Percentiles rank a stretch among this genome's conserved stretches.
These are phyloP conservation scores for Batkoa obscura DNA, from an alignment of 371 early-diverging fungal species.

Conservation along the genomic window DNA sequence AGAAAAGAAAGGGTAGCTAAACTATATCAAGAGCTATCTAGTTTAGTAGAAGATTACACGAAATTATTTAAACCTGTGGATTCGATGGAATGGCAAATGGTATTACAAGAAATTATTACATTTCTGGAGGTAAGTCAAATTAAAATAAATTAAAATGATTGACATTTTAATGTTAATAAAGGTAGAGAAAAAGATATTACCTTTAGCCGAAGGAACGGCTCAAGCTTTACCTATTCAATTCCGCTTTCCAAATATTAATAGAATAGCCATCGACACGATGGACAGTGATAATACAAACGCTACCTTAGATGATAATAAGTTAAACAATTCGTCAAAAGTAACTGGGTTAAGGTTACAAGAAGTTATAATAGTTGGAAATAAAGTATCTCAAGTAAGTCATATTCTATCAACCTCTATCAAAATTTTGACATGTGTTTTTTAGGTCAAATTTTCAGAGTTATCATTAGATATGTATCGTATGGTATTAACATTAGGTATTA, in stretches of 20 bases:
- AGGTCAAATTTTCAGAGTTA: conserved; percentile 87
- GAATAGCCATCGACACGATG: neutral
- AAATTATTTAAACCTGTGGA: conserved; percentile 70
- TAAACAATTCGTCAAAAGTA: conserved; percentile 1
- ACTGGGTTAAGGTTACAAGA: conserved; percentile 49
- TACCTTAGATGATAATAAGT: neutral
- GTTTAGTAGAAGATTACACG: conserved; percentile 71
- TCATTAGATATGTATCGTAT: conserved; percentile 92
- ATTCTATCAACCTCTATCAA: neutral
- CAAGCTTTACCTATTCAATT: neutral
- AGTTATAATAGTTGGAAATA: conserved; percentile 80
- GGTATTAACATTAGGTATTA: conserved; percentile 58
- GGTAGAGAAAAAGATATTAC: conserved; percentile 65
- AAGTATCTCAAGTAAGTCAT: conserved; percentile 48
- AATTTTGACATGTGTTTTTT: neutral
- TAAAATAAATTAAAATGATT: neutral
- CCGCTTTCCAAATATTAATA: neutral
- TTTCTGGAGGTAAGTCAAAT: conserved; percentile 49
- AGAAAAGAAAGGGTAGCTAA: conserved; percentile 50
- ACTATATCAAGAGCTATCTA: conserved; percentile 59
- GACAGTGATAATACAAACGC: neutral
- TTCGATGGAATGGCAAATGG: conserved; percentile 80
- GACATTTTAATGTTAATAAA: conserved; percentile 6
- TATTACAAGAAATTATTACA: conserved; percentile 68
- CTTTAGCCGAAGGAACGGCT: neutral